Conservation (phyloP, 805 yeast species). For the Yamadazyma sp. region DNA sequence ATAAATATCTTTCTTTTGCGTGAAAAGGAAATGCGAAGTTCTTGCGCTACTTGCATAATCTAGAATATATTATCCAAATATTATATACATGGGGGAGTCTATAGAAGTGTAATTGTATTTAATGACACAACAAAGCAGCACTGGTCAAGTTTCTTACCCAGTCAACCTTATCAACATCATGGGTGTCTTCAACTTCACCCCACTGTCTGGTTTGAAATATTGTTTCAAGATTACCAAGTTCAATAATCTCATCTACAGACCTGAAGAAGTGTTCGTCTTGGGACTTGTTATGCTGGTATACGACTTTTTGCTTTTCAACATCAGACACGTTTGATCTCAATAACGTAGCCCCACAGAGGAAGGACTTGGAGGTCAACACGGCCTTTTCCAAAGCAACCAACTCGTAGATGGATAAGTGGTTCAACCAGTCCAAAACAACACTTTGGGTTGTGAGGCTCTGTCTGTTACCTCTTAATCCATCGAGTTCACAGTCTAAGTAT, state of each 20-base stretch:
- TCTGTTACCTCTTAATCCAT: constrained; percentile 77
- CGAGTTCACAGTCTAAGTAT: constrained; percentile 74
- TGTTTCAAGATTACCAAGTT: constrained; percentile 77
- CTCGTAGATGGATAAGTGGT: constrained; percentile 66
- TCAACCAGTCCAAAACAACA: constrained; percentile 66
- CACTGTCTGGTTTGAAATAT: constrained; percentile 83
- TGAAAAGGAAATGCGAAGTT: constrained; percentile 2
- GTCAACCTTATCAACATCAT: constrained; percentile 94
- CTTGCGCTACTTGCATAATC: no score
- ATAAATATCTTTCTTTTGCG: constrained; percentile 1
- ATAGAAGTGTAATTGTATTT: not conserved
- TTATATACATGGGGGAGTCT: constrained; percentile 4
- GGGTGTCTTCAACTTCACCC: constrained; percentile 99
- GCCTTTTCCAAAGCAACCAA: constrained; percentile 88
- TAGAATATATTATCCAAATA: no score
- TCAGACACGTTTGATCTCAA: constrained; percentile 47
- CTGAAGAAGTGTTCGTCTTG: constrained; percentile 34
- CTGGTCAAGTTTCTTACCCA: constrained; percentile 78
- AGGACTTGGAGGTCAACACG: constrained; percentile 81
- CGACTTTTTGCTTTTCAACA: constrained; percentile 15
- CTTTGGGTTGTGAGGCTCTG: constrained; percentile 61
- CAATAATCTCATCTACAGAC: constrained; percentile 68
- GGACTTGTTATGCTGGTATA: constrained; percentile 38
- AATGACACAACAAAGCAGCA: constrained; percentile 54
- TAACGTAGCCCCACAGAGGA: constrained; percentile 74